These are phyloP conservation scores for Typha latifolia DNA, from an alignment of 176 grass and related monocot species.

Conservation along the genomic window DNA sequence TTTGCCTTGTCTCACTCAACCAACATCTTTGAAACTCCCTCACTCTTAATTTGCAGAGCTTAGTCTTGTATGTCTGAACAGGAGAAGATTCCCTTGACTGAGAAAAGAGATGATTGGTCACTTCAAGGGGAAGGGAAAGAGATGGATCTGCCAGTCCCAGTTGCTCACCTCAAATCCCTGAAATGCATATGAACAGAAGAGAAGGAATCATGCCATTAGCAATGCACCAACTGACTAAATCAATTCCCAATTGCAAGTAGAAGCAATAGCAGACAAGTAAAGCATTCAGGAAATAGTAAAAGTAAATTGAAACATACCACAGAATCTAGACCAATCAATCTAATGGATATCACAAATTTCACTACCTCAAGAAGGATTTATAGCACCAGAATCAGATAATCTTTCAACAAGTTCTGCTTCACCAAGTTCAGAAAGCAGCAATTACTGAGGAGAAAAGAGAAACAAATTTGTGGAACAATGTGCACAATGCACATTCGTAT, in stretches of 20 bases:
- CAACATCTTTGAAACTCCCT: neutral
- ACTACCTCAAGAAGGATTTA: too few species aligned
- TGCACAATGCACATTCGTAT: neutral
- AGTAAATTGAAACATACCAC: neutral
- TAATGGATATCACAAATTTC: too few species aligned
- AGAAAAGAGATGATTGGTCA: neutral
- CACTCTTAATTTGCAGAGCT: slow-evolving; percentile 3
- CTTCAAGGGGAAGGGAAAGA: neutral
- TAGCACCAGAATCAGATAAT: too few species aligned
- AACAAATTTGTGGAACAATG: neutral
- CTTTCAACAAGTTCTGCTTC: too few species aligned
- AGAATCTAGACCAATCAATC: too few species aligned
- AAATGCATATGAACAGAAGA: neutral
- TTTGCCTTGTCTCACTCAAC: neutral
- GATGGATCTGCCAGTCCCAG: neutral
- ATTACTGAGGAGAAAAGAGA: neutral
- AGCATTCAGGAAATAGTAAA: neutral
- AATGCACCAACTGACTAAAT: neutral
- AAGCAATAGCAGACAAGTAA: neutral
- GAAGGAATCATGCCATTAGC: neutral
- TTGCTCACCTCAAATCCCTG: slow-evolving; percentile 3
- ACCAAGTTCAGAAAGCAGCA: neutral
- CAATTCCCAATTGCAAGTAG: neutral
- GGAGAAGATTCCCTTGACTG: neutral
- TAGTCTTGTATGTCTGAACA: slow-evolving; percentile 9